A percentile compares a stretch with the other conserved stretches of the same genome.
phyloP scores from a whole-genome alignment of 139 green algal species.

The Monoraphidium neglectum region DNA sequence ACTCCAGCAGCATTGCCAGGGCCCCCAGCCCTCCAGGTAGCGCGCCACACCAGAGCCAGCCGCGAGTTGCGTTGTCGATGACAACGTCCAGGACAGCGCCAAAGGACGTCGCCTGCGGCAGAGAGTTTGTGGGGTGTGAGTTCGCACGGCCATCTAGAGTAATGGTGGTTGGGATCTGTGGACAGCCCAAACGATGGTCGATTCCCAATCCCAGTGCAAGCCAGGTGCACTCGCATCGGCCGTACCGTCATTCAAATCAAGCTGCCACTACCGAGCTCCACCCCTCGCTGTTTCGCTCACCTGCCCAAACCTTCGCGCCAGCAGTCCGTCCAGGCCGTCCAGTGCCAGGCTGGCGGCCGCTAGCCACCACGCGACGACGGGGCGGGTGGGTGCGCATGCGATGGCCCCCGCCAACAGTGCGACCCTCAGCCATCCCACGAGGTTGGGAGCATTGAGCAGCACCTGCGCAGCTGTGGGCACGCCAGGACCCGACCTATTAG shows the following conservation, averaged over 20 bases:
- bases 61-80: conserved; percentile 9
- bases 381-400: background rate
- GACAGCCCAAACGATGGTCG: too few relatives aligned
- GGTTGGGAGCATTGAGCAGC: conserved; percentile 11
- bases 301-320: background rate
- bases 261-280: background rate
- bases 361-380: background rate
- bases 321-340: conserved; percentile 5
- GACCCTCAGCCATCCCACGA: background rate
- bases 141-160: too few relatives aligned
- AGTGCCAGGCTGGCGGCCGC: background rate
- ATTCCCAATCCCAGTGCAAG: too few relatives aligned
- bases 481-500: too few relatives aligned
- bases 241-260: too few relatives aligned
- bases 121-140: too few relatives aligned
- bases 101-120: conserved; percentile 15
- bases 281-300: background rate
- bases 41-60: conserved; percentile 1
- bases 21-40: background rate
- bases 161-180: too few relatives aligned
- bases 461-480: too few relatives aligned
- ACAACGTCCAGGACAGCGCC: conserved; percentile 17
- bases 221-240: too few relatives aligned
- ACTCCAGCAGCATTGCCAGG: background rate
- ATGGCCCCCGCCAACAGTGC: background rate